Conservation (phyloP, 2,329 filamentous ascomycete species). For the Monosporascus sp. region DNA sequence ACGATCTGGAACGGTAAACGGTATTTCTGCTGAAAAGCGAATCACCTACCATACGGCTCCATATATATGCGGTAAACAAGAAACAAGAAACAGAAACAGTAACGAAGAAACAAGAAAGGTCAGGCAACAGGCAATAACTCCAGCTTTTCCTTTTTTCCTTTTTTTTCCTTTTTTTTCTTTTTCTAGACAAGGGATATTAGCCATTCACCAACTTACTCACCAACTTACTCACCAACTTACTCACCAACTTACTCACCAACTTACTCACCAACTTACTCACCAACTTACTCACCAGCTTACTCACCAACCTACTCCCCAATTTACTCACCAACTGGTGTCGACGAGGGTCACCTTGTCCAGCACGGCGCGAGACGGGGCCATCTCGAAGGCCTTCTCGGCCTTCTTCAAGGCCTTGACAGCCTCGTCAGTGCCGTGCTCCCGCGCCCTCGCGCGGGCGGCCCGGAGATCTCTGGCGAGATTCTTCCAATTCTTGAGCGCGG, state of each 20-base stretch:
- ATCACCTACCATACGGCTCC: too few species aligned
- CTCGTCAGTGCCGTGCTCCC: conserved; percentile 4
- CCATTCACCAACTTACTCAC: too few species aligned
- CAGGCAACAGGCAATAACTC: background rate
- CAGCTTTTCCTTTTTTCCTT: too few species aligned
- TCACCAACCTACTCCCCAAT: background rate
- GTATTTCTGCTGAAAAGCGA: too few species aligned
- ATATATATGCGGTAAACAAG: too few species aligned
- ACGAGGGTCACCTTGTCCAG: background rate
- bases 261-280: too few species aligned
- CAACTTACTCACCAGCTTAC: too few species aligned
- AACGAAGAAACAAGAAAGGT: background rate
- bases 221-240: background rate
- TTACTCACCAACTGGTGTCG: background rate
- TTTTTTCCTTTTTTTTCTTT: too few species aligned
- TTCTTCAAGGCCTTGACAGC: conserved; percentile 4
- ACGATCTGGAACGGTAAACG: too few species aligned
- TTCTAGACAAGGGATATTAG: background rate
- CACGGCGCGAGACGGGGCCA: background rate
- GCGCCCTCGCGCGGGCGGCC: conserved; percentile 1
- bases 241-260: too few species aligned
- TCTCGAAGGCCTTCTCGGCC: conserved; percentile 12
- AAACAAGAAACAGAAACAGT: background rate
- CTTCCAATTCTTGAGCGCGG: conserved; percentile 4
- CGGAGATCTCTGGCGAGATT: conserved; percentile 5